phyloP scores from a whole-genome alignment of 2,329 filamentous ascomycete species.

The Albifimbria verrucaria region DNA sequence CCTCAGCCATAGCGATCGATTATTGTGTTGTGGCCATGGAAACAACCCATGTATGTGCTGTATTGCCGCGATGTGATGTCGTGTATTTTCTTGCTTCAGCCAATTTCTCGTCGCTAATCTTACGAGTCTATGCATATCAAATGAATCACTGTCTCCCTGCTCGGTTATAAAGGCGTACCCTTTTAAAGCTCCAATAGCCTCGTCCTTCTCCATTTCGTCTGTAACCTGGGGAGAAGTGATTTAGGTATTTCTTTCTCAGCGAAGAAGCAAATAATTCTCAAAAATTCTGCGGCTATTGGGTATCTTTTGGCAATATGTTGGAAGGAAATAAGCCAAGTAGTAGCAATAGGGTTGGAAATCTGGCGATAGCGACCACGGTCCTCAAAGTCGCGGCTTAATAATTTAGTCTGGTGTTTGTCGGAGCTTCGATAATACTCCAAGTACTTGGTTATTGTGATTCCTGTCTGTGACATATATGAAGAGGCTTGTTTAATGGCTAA shows the following conservation, averaged over 20 bases:
- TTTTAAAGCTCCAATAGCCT: conserved; percentile 27
- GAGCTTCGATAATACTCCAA: conserved; percentile 3
- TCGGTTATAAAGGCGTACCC: conserved; percentile 28
- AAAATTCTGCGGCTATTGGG: conserved; percentile 27
- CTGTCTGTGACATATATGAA: conserved; percentile 3
- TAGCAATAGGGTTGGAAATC: conserved; percentile 27
- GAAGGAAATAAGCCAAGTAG: conserved; percentile 37
- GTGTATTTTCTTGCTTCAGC: too few species aligned
- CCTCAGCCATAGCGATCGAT: too few species aligned
- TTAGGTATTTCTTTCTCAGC: conserved; percentile 35
- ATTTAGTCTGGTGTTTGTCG: conserved; percentile 1
- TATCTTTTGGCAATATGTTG: conserved; percentile 28
- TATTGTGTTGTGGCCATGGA: too few species aligned
- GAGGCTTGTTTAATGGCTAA: conserved; percentile 6
- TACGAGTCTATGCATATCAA: conserved; percentile 38
- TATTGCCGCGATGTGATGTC: too few species aligned
- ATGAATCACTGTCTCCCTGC: conserved; percentile 19
- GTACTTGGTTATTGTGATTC: conserved; percentile 1
- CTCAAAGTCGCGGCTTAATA: conserved; percentile 17
- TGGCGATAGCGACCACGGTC: conserved; percentile 26
- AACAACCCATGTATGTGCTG: too few species aligned
- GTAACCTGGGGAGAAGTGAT: conserved; percentile 31
- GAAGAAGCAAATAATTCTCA: conserved; percentile 39
- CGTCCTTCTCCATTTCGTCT: conserved; percentile 9
- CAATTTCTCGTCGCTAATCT: too few species aligned